A percentile compares a stretch with the other conserved stretches of the same genome.
Evolutionary conservation across 108 stramenopile genomes (phyloP).

Genomic region (Nitzschia sp.): DNA sequence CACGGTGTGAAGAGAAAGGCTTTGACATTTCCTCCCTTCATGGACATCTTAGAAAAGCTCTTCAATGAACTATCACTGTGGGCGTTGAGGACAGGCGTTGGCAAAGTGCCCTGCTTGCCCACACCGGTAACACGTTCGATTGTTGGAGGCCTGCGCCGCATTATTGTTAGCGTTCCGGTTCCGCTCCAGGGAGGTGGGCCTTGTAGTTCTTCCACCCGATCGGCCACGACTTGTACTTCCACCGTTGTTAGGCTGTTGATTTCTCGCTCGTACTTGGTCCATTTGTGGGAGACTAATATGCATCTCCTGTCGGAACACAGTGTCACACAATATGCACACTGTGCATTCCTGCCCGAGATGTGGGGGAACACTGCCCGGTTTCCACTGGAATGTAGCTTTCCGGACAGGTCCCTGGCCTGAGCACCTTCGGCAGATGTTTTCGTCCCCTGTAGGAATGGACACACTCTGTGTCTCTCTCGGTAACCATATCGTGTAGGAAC

Average conservation of each 20-base stretch:
- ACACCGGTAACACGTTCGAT: constrained; percentile 43
- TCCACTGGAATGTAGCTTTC: constrained; percentile 71
- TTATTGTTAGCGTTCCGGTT: not conserved
- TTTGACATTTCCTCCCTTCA: too few species aligned
- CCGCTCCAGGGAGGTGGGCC: not conserved
- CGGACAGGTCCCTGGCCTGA: constrained; percentile 47
- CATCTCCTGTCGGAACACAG: constrained; percentile 61
- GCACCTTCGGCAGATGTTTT: constrained; percentile 50
- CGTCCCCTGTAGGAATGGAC: constrained; percentile 44
- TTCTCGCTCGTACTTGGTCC: constrained; percentile 56
- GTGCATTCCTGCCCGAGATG: constrained; percentile 59
- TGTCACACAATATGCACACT: constrained; percentile 77
- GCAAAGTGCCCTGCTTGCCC: constrained; percentile 56
- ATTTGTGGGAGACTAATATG: constrained; percentile 59
- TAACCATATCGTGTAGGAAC: constrained; percentile 74
- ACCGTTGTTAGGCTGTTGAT: constrained; percentile 4
- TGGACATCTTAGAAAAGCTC: too few species aligned
- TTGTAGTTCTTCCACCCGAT: not conserved
- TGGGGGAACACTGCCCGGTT: constrained; percentile 79
- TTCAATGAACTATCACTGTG: not conserved
- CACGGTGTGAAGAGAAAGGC: too few species aligned
- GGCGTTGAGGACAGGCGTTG: constrained; percentile 43
- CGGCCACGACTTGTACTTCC: not conserved
- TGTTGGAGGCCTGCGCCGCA: not conserved
- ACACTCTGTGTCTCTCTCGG: constrained; percentile 57